Evolutionary conservation across 1,284 basidiomycete genomes (phyloP).

Genomic region (Ceratobasidium theobromae): DNA sequence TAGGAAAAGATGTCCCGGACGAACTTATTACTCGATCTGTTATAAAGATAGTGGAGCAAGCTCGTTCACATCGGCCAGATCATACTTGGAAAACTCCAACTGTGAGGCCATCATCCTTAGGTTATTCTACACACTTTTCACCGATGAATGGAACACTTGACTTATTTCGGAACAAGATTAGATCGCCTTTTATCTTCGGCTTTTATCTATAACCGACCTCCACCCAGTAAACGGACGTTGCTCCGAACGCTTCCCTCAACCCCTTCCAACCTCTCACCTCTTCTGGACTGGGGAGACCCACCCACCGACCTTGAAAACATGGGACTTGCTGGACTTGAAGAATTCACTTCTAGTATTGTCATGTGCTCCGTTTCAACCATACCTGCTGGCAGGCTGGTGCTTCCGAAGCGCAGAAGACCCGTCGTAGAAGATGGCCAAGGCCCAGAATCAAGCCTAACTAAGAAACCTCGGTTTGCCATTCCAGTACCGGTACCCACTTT

Average conservation of each 20-base stretch:
- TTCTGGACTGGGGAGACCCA: constrained; percentile 10
- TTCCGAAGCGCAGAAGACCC: constrained; percentile 1
- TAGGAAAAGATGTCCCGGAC: background rate
- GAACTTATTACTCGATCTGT: background rate
- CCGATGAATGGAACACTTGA: background rate
- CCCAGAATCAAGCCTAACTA: background rate
- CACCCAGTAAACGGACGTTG: background rate
- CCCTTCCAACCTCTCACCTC: background rate
- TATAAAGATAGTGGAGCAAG: background rate
- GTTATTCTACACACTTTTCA: constrained; percentile 7
- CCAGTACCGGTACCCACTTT: background rate
- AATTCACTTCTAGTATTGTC: constrained; percentile 21
- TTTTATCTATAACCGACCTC: background rate
- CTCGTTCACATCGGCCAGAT: background rate
- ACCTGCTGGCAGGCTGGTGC: background rate
- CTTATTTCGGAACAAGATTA: constrained; percentile 21
- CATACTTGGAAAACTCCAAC: constrained; percentile 9
- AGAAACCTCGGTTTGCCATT: constrained; percentile 1
- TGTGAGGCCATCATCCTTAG: background rate
- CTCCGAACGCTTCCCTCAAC: constrained; percentile 11
- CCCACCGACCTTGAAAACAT: background rate
- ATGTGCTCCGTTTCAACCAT: background rate
- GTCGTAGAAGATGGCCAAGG: background rate
- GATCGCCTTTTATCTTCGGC: background rate
- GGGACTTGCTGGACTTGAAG: constrained; percentile 16